Evolutionary conservation across 805 yeast species (phyloP).

Genomic region (Cyberlindnera saturnus): DNA sequence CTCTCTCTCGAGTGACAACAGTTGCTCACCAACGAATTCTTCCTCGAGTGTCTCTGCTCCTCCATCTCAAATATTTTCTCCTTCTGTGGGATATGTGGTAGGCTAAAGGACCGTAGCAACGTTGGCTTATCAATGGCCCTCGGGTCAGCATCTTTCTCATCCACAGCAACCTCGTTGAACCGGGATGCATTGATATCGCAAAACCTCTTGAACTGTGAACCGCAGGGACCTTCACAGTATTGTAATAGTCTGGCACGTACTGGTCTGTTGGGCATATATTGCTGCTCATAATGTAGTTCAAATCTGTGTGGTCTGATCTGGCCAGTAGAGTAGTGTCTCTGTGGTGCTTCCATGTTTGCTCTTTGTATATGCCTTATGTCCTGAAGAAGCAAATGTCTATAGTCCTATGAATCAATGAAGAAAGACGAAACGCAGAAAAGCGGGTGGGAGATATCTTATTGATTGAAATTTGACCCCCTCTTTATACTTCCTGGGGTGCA

Average conservation of each 20-base stretch:
- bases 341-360: neutral
- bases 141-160: too few relatives aligned
- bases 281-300: constrained; percentile 11
- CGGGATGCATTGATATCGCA: too few relatives aligned
- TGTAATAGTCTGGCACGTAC: constrained; percentile 10
- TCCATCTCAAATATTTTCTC: neutral
- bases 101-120: neutral
- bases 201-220: too few relatives aligned
- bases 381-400: too few relatives aligned
- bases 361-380: neutral
- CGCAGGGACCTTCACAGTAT: constrained; percentile 1
- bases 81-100: neutral
- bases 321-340: constrained; percentile 11
- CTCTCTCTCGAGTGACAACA: constrained; percentile 8
- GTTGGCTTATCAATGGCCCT: neutral
- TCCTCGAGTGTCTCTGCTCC: constrained; percentile 3
- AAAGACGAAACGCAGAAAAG: too few relatives aligned
- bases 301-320: constrained; percentile 6
- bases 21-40: constrained; percentile 12
- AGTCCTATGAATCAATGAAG: too few relatives aligned
- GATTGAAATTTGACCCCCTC: too few relatives aligned
- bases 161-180: too few relatives aligned
- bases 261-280: constrained; percentile 12
- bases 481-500: too few relatives aligned
- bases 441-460: too few relatives aligned